Percentiles rank a stretch among this genome's conserved stretches.
Evolutionary conservation across 805 yeast species (phyloP).

Genomic region (Zygosaccharomyces rouxii): DNA sequence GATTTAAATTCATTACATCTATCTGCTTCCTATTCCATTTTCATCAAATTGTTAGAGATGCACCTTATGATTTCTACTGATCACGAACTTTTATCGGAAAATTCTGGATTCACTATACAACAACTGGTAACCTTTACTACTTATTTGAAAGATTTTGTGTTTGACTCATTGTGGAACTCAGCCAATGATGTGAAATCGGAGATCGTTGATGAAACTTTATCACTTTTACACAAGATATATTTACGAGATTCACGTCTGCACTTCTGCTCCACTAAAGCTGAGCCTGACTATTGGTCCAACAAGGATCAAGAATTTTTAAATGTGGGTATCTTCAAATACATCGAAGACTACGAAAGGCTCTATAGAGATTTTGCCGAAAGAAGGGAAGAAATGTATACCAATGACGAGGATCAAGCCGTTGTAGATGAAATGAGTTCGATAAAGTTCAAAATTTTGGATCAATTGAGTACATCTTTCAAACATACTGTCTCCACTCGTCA

Average conservation of each 20-base stretch:
- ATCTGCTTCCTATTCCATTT: constrained; percentile 14
- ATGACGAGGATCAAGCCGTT: constrained; percentile 37
- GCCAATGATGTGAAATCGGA: constrained; percentile 4
- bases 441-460: constrained; percentile 14
- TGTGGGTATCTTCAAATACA: constrained; percentile 22
- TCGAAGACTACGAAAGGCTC: constrained; percentile 26
- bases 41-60: constrained; percentile 22
- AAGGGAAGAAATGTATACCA: constrained; percentile 13
- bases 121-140: constrained; percentile 17
- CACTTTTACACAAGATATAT: constrained; percentile 26
- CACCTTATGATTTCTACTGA: constrained; percentile 30
- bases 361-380: constrained; percentile 20
- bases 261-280: constrained; percentile 18
- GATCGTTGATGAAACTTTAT: constrained; percentile 14
- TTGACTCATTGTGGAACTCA: constrained; percentile 21
- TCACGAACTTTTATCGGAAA: constrained; percentile 22
- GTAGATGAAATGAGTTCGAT: constrained; percentile 23
- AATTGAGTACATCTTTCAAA: constrained; percentile 24
- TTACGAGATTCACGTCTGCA: constrained; percentile 30
- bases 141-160: constrained; percentile 21
- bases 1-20: constrained; percentile 5
- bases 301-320: constrained; percentile 23
- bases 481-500: constrained; percentile 21
- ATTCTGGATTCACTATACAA: constrained; percentile 15
- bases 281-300: constrained; percentile 23